Evolutionary conservation across 352 stramenopile genomes (phyloP).

Genomic region (Phytopythium chamaehyphon): DNA sequence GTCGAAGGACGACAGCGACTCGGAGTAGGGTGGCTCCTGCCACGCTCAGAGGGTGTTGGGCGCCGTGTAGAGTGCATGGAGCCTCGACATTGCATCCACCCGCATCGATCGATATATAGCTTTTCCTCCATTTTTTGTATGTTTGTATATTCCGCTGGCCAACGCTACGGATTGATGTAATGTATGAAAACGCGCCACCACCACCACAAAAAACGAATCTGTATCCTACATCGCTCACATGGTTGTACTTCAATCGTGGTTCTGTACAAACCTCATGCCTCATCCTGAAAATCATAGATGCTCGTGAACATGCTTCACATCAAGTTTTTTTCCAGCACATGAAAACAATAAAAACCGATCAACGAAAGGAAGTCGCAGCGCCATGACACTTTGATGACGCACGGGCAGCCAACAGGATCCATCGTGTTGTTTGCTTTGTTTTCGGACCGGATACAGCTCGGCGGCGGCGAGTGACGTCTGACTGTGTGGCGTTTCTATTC

Average conservation of each 20-base stretch:
- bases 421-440: not conserved
- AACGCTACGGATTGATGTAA: not conserved
- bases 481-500: constrained; percentile 39
- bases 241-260: not conserved
- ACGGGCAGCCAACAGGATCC: not conserved
- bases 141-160: constrained; percentile 3
- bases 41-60: not conserved
- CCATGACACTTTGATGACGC: no score
- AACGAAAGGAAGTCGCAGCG: no score
- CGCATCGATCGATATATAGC: constrained; percentile 1
- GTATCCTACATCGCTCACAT: not conserved
- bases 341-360: no score
- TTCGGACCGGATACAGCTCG: not conserved
- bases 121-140: constrained; percentile 1
- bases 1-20: constrained; percentile 62
- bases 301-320: no score
- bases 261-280: no score
- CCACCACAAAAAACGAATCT: constrained; percentile 3
- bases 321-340: no score
- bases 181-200: not conserved
- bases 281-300: no score
- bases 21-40: constrained; percentile 34
- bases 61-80: not conserved
- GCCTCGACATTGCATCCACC: not conserved
- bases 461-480: not conserved